Conservation (phyloP, 2,329 filamentous ascomycete species). For the Rhinocladiella mackenziei region DNA sequence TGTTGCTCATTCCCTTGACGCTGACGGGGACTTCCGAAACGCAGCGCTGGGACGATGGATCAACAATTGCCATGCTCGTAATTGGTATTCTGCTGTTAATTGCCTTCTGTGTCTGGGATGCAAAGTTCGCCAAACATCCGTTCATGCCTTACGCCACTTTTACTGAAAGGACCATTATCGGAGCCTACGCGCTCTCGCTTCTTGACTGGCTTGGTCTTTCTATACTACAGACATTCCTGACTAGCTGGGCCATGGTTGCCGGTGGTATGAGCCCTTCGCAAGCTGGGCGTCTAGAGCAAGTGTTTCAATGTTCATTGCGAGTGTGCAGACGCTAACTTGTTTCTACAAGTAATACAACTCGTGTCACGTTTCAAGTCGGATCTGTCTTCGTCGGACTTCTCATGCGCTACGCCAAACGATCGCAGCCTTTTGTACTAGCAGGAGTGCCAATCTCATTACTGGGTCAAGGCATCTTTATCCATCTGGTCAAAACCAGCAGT, state of each 20-base stretch:
- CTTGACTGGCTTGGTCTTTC: background rate
- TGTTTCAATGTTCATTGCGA: background rate
- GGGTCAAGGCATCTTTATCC: constrained; percentile 34
- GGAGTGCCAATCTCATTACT: constrained; percentile 37
- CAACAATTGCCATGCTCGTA: constrained; percentile 49
- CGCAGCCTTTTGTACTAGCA: constrained; percentile 34
- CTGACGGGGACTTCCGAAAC: constrained; percentile 37
- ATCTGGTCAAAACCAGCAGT: constrained; percentile 25
- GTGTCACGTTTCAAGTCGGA: constrained; percentile 38
- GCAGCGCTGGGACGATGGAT: constrained; percentile 48
- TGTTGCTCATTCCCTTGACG: background rate
- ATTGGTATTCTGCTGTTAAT: constrained; percentile 50
- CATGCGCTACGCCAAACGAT: constrained; percentile 39
- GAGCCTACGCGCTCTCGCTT: background rate
- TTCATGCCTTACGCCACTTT: background rate
- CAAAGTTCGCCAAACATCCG: constrained; percentile 33
- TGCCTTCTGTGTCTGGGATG: constrained; percentile 52
- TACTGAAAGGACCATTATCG: background rate
- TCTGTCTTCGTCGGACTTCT: constrained; percentile 36
- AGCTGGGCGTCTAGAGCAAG: background rate
- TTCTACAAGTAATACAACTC: constrained; percentile 36
- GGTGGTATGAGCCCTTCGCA: background rate
- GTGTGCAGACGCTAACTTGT: background rate
- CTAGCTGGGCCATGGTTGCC: background rate
- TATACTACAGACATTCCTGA: background rate